Conservation (phyloP, 129 eudicot genomes). For the Scalesia atractyloides region DNA sequence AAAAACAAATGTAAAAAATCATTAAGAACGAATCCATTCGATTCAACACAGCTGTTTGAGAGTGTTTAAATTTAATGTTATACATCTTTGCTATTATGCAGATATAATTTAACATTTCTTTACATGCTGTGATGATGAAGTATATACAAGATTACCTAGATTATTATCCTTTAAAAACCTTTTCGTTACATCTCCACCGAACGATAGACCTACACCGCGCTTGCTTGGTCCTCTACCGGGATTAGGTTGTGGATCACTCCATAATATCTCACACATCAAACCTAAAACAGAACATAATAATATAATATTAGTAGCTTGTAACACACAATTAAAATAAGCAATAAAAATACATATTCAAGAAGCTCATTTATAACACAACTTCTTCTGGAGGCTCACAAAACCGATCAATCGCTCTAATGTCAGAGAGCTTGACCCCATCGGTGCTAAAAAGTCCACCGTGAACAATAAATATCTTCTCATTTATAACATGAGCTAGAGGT, state of each 20-base stretch:
- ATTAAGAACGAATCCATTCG: not conserved
- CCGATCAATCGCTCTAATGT: constrained; percentile 84
- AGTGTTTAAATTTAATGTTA: not conserved
- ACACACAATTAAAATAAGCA: not conserved
- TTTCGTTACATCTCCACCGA: constrained; percentile 90
- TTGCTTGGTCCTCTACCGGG: constrained; percentile 99
- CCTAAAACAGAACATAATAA: constrained; percentile 44
- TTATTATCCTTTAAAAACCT: constrained; percentile 89
- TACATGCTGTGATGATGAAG: not conserved
- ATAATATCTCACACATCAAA: constrained; percentile 94
- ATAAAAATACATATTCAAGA: not conserved
- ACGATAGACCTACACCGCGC: constrained; percentile 98
- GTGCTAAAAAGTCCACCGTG: constrained; percentile 99
- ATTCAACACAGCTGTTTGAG: not conserved
- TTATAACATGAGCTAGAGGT: constrained; percentile 93
- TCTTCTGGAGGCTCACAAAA: constrained; percentile 99
- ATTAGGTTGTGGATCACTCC: constrained; percentile 99
- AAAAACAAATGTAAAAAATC: constrained; percentile 16
- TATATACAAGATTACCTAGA: constrained; percentile 51
- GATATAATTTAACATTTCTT: not conserved
- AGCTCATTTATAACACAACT: constrained; percentile 45
- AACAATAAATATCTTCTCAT: constrained; percentile 79
- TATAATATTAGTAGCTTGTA: not conserved
- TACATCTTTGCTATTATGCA: not conserved
- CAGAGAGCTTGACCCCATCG: constrained; percentile 95